A percentile compares a stretch with the other conserved stretches of the same genome.
Conservation (phyloP, 2,329 filamentous ascomycete species). For the Claviceps paspali region DNA sequence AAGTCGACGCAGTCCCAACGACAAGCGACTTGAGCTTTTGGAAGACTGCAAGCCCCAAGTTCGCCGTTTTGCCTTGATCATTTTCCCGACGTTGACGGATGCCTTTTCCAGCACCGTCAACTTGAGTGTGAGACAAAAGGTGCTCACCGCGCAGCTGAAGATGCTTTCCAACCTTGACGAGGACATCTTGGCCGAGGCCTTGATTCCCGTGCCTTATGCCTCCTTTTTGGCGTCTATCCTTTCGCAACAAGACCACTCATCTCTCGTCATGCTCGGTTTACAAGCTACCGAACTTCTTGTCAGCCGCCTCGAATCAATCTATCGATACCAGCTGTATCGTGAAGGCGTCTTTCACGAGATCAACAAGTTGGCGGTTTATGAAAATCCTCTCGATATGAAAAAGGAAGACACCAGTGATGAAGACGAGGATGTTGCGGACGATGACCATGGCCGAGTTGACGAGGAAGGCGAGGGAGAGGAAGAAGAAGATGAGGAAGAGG, state of each 20-base stretch:
- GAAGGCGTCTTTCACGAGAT: constrained; percentile 94
- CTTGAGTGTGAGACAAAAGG: constrained; percentile 83
- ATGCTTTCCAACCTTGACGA: constrained; percentile 94
- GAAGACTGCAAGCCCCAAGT: constrained; percentile 74
- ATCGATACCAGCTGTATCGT: constrained; percentile 91
- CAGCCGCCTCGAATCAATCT: constrained; percentile 70
- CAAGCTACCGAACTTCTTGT: constrained; percentile 83
- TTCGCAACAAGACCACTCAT: constrained; percentile 84
- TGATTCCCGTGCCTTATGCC: constrained; percentile 81
- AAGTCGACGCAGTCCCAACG: constrained; percentile 40
- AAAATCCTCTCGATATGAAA: constrained; percentile 12
- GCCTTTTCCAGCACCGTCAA: constrained; percentile 98
- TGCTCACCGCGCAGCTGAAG: constrained; percentile 88
- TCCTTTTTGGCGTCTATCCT: constrained; percentile 92
- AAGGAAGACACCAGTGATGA: constrained; percentile 7
- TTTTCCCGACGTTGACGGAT: constrained; percentile 89
- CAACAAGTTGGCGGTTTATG: constrained; percentile 52
- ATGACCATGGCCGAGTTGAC: constrained; percentile 12
- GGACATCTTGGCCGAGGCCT: constrained; percentile 66
- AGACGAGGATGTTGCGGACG: constrained; percentile 7
- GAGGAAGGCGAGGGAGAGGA: constrained; percentile 5
- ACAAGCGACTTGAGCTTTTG: constrained; percentile 69
- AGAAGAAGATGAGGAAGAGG: constrained; percentile 11
- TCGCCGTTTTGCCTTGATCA: constrained; percentile 79
- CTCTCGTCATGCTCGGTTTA: constrained; percentile 71